These are phyloP conservation scores for Naganishia cerealis DNA, from an alignment of 1,284 basidiomycete genomes.

Conservation along the genomic window DNA sequence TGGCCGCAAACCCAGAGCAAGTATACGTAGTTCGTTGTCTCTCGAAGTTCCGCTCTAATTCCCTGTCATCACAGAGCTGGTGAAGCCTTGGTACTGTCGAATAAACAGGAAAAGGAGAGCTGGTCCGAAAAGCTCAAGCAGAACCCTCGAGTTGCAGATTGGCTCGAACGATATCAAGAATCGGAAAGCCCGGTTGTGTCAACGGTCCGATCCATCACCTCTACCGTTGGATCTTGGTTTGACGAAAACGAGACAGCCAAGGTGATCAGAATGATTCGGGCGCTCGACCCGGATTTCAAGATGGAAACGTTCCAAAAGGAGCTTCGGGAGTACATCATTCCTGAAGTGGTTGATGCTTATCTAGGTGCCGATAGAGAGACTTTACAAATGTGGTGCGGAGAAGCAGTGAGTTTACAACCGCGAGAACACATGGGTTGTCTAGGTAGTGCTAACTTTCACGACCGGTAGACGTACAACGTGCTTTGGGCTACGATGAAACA, in stretches of 20 bases:
- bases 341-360: conserved; percentile 96
- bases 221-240: conserved; percentile 79
- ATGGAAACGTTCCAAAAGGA: conserved; percentile 86
- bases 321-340: conserved; percentile 92
- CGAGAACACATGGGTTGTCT: not conserved
- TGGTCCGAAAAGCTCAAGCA: conserved; percentile 64
- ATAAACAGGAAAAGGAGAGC: conserved; percentile 38
- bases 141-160: conserved; percentile 59
- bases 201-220: conserved; percentile 76
- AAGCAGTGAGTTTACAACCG: conserved; percentile 69
- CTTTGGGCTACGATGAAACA: conserved; percentile 97
- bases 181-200: conserved; percentile 88
- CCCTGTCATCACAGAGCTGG: conserved; percentile 67
- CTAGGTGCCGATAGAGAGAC: conserved; percentile 82
- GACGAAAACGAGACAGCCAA: conserved; percentile 97
- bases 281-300: conserved; percentile 81
- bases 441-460: conserved; percentile 18
- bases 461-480: conserved; percentile 81
- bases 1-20: conserved; percentile 75
- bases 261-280: conserved; percentile 82
- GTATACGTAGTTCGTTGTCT: conserved; percentile 46
- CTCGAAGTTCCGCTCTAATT: not conserved
- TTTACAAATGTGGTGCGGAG: conserved; percentile 88
- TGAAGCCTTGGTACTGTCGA: conserved; percentile 76
- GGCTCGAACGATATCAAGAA: conserved; percentile 76